These are phyloP conservation scores for Phytopythium boreale DNA, from an alignment of 352 stramenopile genomes.

Conservation along the genomic window DNA sequence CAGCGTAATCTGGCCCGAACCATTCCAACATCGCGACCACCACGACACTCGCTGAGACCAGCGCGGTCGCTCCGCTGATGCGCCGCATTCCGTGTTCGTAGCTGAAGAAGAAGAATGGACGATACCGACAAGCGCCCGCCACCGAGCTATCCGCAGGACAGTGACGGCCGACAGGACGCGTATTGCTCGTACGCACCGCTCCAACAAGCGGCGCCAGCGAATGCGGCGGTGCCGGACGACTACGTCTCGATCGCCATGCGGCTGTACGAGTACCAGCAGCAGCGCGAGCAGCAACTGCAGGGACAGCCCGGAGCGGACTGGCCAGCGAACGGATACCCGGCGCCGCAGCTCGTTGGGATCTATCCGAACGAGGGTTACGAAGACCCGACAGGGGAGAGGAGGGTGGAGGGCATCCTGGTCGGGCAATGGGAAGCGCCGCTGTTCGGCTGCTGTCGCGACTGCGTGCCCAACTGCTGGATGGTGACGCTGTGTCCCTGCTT, in stretches of 20 bases:
- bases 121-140: not conserved
- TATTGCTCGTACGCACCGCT: not conserved
- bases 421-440: conserved; percentile 31
- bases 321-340: not conserved
- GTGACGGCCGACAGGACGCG: no score
- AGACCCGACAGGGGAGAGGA: conserved; percentile 4
- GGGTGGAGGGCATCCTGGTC: conserved; percentile 15
- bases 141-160: not conserved
- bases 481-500: conserved; percentile 40
- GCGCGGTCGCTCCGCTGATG: not conserved
- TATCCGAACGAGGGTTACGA: not conserved
- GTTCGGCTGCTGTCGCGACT: conserved; percentile 33
- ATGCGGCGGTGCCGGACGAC: conserved; percentile 2
- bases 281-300: not conserved
- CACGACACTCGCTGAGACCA: not conserved
- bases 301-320: not conserved
- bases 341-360: not conserved
- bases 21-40: not conserved
- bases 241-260: conserved; percentile 3
- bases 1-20: not conserved
- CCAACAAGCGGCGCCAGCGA: no score
- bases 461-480: conserved; percentile 45
- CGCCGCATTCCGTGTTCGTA: not conserved
- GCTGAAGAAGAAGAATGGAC: not conserved
- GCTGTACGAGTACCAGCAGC: conserved; percentile 1